Evolutionary conservation across 805 yeast genomes (phyloP).

Genomic region (Myxozyma lipomycoides): DNA sequence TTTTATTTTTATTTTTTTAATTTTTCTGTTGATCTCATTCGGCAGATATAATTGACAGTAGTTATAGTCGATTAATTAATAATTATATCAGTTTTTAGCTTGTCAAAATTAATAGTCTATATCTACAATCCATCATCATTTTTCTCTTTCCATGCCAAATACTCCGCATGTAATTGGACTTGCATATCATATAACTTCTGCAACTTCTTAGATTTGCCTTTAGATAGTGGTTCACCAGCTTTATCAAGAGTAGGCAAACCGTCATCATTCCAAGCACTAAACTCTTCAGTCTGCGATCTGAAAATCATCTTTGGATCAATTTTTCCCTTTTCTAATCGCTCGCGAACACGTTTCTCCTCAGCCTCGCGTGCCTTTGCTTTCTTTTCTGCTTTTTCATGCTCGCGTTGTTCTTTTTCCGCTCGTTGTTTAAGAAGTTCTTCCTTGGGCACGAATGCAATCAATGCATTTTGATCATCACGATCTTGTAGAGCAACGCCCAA

Average conservation of each 20-base stretch:
- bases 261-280: slow-evolving; percentile 73
- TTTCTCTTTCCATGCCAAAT: slow-evolving; percentile 28
- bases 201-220: slow-evolving; percentile 81
- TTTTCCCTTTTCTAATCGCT: slow-evolving; percentile 68
- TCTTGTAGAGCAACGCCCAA: slow-evolving; percentile 87
- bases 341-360: slow-evolving; percentile 52
- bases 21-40: no score
- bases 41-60: no score
- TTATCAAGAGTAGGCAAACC: slow-evolving; percentile 78
- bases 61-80: no score
- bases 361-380: slow-evolving; percentile 38
- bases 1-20: no score
- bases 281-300: slow-evolving; percentile 47
- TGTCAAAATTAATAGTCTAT: not conserved
- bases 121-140: slow-evolving; percentile 4
- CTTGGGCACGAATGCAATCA: slow-evolving; percentile 81
- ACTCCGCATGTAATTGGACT: slow-evolving; percentile 74
- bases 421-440: slow-evolving; percentile 56
- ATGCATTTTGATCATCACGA: slow-evolving; percentile 66
- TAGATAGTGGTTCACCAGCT: slow-evolving; percentile 78
- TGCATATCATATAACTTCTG: slow-evolving; percentile 74
- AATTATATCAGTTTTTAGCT: no score
- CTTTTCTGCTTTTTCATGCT: slow-evolving; percentile 55
- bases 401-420: slow-evolving; percentile 52
- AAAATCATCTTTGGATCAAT: slow-evolving; percentile 71